These are phyloP conservation scores for Backusella mclennaniae DNA, from an alignment of 192 early-diverging fungal species.

Conservation along the genomic window DNA sequence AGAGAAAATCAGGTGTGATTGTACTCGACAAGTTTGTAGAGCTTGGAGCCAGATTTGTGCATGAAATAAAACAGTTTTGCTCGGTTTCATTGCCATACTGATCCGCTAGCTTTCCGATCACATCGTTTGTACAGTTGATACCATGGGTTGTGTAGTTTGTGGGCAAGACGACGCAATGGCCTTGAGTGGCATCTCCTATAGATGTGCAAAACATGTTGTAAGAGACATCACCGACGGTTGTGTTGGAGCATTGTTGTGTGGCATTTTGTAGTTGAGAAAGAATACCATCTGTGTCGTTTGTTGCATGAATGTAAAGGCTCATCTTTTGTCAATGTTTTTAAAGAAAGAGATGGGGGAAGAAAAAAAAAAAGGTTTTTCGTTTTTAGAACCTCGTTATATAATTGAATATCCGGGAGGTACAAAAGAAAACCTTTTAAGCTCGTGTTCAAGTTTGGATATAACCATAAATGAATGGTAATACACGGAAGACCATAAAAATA, in stretches of 20 bases:
- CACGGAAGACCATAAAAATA: conserved; percentile 2
- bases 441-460: not conserved
- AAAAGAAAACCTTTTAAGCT: not conserved
- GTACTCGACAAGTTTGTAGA: not conserved
- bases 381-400: not conserved
- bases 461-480: not conserved
- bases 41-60: not conserved
- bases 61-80: not conserved
- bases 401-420: not conserved
- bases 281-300: not conserved
- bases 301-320: not conserved
- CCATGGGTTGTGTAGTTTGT: not conserved
- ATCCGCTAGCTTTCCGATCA: not conserved
- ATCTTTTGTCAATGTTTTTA: not conserved
- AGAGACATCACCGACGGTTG: not conserved
- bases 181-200: not conserved
- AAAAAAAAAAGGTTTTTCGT: not conserved
- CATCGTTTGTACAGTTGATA: not conserved
- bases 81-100: not conserved
- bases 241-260: not conserved
- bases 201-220: not conserved
- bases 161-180: not conserved
- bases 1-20: not conserved
- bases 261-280: not conserved
- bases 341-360: not conserved